Evolutionary conservation across 2,329 filamentous ascomycete genomes (phyloP), one percentile per base, ranked within the genome.

Genomic region (Elsinoe necatrix): DNA sequence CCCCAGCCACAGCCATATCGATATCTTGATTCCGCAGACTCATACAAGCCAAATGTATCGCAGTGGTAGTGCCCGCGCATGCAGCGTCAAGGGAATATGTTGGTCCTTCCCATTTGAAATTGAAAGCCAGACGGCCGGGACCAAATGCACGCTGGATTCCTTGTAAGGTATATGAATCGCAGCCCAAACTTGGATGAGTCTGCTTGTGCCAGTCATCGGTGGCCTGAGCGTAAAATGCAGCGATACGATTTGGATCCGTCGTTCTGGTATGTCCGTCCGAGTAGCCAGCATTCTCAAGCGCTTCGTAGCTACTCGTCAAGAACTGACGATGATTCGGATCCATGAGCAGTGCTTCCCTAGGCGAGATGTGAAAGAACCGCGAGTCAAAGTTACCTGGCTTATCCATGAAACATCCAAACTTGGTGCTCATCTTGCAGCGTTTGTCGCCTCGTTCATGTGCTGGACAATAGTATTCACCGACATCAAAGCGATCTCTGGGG

Each of bases 331-430:
- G 87, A 80, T 89, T 89, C 0, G 88, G 88, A 67, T 92, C 87
- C 1, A 86, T 89, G 66, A 90, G 86, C 52, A 82, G 80, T 25
- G 88, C 88, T 71, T 92, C 87, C n/a, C 86, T 81, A 5, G 87
- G 86, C 34, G 86, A 90, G 84, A 92, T 90, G 71, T 89, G 89
- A 79, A 92, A 92, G 72, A 92, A 91, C 0, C 84, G 78, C n/a
- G 86, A 83, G 64, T 92, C 87, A 65, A 92, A 92, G 48, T 86
- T 75, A 56, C 86, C 85, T 0, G 87, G 86, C 60, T 89, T 80
- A 60, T 89, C 82, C 61, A 89, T 80, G 72, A 83, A 90, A 72
- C 85, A 88, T 14, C 87, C 87, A 63, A 83, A 89, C 2, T 84
- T 85, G 1, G 86, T 89, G 69, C 87, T 84, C 55, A 81, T 86